A percentile compares a stretch with the other conserved stretches of the same genome.
Evolutionary conservation across 768 basidiomycete genomes (phyloP).

Genomic region (Fomitopsis pulvina): DNA sequence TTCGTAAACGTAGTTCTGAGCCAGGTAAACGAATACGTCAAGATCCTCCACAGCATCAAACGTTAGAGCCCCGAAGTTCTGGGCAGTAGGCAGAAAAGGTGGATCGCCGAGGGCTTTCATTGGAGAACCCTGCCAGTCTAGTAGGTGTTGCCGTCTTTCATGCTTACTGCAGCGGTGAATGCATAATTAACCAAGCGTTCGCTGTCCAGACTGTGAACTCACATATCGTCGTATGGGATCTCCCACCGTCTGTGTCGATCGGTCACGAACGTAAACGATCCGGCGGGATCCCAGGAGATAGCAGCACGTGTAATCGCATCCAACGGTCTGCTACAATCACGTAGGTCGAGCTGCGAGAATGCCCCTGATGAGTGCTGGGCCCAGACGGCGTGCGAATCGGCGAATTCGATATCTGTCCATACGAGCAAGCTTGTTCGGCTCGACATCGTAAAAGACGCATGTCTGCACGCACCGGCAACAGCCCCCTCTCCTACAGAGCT

Average conservation of each 20-base stretch:
- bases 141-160: constrained; percentile 17
- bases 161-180: constrained; percentile 27
- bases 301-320: constrained; percentile 61
- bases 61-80: constrained; percentile 51
- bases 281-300: constrained; percentile 58
- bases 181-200: not conserved
- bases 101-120: constrained; percentile 64
- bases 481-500: constrained; percentile 64
- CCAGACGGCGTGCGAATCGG: constrained; percentile 67
- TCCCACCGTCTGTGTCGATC: constrained; percentile 52
- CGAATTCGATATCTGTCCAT: constrained; percentile 69
- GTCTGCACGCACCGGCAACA: constrained; percentile 53
- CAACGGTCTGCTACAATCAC: constrained; percentile 55
- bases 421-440: not conserved
- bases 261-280: constrained; percentile 60
- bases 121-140: constrained; percentile 26
- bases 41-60: constrained; percentile 31
- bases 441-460: not conserved
- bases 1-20: constrained; percentile 53
- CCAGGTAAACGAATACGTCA: constrained; percentile 52
- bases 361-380: constrained; percentile 68
- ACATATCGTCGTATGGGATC: constrained; percentile 80
- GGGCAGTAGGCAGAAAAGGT: constrained; percentile 40
- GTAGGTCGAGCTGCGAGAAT: constrained; percentile 74
- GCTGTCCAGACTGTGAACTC: constrained; percentile 18